A percentile compares a stretch with the other conserved stretches of the same genome.
Conservation (phyloP, 345 rosid genomes). For the Odontarrhena argentea region DNA sequence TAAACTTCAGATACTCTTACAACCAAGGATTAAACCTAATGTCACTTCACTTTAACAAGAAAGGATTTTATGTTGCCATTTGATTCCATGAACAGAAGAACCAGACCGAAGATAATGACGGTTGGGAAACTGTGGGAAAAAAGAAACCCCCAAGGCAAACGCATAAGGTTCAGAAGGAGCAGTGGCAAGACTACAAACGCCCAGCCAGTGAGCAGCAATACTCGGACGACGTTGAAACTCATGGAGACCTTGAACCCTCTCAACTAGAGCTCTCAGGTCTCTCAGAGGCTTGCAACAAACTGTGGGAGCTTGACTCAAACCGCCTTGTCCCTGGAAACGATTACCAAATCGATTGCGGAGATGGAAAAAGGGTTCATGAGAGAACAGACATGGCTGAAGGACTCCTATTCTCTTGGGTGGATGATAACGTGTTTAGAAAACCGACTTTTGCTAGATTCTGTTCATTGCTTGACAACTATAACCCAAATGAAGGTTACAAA, state of each 20-base stretch:
- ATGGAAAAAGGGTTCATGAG: slow-evolving; percentile 77
- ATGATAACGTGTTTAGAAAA: slow-evolving; percentile 64
- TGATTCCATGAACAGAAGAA: slow-evolving; percentile 44
- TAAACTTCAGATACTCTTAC: neutral
- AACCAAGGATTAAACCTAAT: neutral
- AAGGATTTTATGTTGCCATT: slow-evolving; percentile 16
- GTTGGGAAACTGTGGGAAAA: slow-evolving; percentile 82
- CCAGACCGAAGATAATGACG: slow-evolving; percentile 51
- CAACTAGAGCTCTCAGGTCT: slow-evolving; percentile 74
- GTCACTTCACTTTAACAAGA: slow-evolving; percentile 7
- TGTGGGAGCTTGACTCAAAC: slow-evolving; percentile 85
- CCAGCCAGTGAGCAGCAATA: slow-evolving; percentile 72
- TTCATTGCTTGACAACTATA: slow-evolving; percentile 89
- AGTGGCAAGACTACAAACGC: slow-evolving; percentile 73
- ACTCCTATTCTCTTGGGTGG: slow-evolving; percentile 65
- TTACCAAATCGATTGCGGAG: slow-evolving; percentile 89
- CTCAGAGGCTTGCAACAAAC: slow-evolving; percentile 79
- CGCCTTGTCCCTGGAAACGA: slow-evolving; percentile 81
- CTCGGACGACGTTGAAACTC: slow-evolving; percentile 57
- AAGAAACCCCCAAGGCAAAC: slow-evolving; percentile 61
- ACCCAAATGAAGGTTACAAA: slow-evolving; percentile 71
- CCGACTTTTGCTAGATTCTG: slow-evolving; percentile 85
- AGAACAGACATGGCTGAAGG: slow-evolving; percentile 81
- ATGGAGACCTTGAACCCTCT: slow-evolving; percentile 54
- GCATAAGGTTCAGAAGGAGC: slow-evolving; percentile 74